Evolutionary conservation across 2,329 filamentous ascomycete genomes (phyloP).

Genomic region (Cladophialophora psammophila): DNA sequence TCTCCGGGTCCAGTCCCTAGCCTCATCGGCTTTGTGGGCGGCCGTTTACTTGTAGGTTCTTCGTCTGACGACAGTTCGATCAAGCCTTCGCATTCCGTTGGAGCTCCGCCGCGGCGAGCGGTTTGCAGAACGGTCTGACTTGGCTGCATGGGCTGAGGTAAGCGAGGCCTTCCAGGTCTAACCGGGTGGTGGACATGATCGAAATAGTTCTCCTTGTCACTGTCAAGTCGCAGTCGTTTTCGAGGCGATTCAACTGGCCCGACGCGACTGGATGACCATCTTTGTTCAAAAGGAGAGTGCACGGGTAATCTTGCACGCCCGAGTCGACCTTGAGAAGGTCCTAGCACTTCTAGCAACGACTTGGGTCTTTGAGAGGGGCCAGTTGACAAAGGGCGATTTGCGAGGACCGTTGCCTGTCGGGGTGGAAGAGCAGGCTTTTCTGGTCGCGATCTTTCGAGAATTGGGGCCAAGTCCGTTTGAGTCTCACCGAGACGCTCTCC

Average conservation of each 20-base stretch:
- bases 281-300: slow-evolving; percentile 71
- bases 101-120: slow-evolving; percentile 1
- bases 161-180: slow-evolving; percentile 12
- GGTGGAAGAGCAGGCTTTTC: slow-evolving; percentile 36
- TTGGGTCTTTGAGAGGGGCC: slow-evolving; percentile 60
- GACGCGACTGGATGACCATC: slow-evolving; percentile 44
- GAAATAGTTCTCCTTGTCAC: slow-evolving; percentile 32
- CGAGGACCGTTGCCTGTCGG: slow-evolving; percentile 42
- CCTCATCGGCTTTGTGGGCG: neutral
- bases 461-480: slow-evolving; percentile 77
- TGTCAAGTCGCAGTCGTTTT: slow-evolving; percentile 46
- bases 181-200: neutral
- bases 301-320: slow-evolving; percentile 65
- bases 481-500: slow-evolving; percentile 74
- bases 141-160: slow-evolving; percentile 25
- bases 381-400: slow-evolving; percentile 51
- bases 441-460: slow-evolving; percentile 70
- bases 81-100: slow-evolving; percentile 25
- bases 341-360: slow-evolving; percentile 69
- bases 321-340: slow-evolving; percentile 68
- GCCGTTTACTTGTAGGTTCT: slow-evolving; percentile 13
- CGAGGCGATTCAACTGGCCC: slow-evolving; percentile 41
- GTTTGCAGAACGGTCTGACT: slow-evolving; percentile 13
- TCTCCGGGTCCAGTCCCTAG: neutral
- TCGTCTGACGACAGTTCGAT: slow-evolving; percentile 36